A percentile compares a stretch with the other conserved stretches of the same genome.
Evolutionary conservation across 805 yeast species (phyloP).

Genomic region (Zygosaccharomyces kombuchaensis): DNA sequence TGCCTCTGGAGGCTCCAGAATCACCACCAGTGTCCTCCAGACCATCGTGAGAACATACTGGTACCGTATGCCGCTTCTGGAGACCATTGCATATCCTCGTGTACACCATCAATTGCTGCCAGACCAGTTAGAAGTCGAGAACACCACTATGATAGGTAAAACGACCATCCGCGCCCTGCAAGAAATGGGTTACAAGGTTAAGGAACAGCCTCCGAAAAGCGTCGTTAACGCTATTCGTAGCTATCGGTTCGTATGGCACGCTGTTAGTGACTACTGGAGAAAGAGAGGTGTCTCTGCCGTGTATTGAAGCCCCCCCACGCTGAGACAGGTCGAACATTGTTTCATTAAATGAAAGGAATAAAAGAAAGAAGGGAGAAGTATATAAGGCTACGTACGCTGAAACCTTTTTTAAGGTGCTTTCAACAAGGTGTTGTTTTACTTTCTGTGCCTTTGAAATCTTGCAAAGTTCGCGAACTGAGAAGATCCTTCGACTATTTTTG

Average conservation of each 20-base stretch:
- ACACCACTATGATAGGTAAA: slow-evolving; percentile 39
- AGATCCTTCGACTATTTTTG: neutral
- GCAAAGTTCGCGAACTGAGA: neutral
- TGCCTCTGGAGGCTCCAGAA: slow-evolving; percentile 92
- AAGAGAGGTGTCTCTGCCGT: slow-evolving; percentile 53
- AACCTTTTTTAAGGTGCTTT: neutral
- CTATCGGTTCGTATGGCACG: slow-evolving; percentile 47
- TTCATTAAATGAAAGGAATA: neutral
- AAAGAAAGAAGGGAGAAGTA: neutral
- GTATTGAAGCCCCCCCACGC: slow-evolving; percentile 7
- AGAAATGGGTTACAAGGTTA: slow-evolving; percentile 47
- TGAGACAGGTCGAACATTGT: neutral
- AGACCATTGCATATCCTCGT: slow-evolving; percentile 74
- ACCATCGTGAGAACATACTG: slow-evolving; percentile 66
- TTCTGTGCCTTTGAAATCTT: neutral
- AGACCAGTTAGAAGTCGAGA: slow-evolving; percentile 58
- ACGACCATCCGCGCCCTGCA: slow-evolving; percentile 38
- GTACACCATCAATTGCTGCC: slow-evolving; percentile 89
- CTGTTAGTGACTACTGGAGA: slow-evolving; percentile 89
- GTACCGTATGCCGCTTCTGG: slow-evolving; percentile 54
- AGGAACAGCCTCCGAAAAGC: slow-evolving; percentile 43
- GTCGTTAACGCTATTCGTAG: slow-evolving; percentile 55
- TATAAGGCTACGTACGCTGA: neutral
- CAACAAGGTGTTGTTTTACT: neutral
- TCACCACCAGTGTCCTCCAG: slow-evolving; percentile 77